These are phyloP conservation scores for Cercophora scortea DNA, from an alignment of 495 filamentous ascomycete species.

Conservation along the genomic window DNA sequence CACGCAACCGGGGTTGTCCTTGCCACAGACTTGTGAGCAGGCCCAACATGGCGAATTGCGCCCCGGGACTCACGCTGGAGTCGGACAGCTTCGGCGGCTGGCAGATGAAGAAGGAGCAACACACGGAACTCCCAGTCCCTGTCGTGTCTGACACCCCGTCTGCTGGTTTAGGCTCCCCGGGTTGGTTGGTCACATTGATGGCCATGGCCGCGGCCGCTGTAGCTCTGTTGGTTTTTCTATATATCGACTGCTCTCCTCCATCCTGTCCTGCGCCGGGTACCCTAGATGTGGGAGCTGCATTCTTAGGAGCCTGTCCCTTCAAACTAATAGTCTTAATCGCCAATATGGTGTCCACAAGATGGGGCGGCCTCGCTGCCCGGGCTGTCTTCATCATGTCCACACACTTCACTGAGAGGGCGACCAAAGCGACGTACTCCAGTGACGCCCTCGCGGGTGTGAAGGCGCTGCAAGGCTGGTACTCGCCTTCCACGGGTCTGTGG, in stretches of 20 bases:
- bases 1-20: too few species aligned
- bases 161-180: background rate
- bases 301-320: background rate
- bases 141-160: too few species aligned
- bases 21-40: too few species aligned
- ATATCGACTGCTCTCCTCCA: background rate
- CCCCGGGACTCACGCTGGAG: too few species aligned
- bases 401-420: slow-evolving; percentile 11
- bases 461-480: slow-evolving; percentile 57
- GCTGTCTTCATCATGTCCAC: slow-evolving; percentile 28
- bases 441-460: slow-evolving; percentile 39
- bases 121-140: too few species aligned
- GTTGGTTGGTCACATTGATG: background rate
- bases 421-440: slow-evolving; percentile 17
- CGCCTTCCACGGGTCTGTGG: slow-evolving; percentile 54
- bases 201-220: background rate
- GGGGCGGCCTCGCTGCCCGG: slow-evolving; percentile 29
- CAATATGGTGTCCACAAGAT: slow-evolving; percentile 23
- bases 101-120: too few species aligned
- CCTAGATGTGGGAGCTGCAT: background rate
- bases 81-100: too few species aligned
- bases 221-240: background rate
- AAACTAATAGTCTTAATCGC: background rate
- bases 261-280: background rate
- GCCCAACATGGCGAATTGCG: too few species aligned